Evolutionary conservation across 2,329 filamentous ascomycete genomes (phyloP), one percentile per base, ranked within the genome.

Genomic region (Penicillium crustosum): DNA sequence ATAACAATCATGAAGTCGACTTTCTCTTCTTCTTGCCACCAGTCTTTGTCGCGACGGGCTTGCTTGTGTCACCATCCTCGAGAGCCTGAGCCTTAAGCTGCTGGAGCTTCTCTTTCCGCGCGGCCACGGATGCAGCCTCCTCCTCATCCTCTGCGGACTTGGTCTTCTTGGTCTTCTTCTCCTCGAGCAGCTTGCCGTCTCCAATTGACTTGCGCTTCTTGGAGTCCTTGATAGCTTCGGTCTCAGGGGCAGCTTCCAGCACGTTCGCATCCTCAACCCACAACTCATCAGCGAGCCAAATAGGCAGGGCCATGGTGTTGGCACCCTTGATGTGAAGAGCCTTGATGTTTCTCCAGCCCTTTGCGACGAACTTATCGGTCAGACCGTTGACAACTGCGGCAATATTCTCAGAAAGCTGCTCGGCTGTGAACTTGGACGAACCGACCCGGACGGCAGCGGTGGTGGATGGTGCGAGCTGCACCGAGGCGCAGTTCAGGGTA

Each of bases 231-330:
- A 73, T 72, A 53, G 62, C 67, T 41, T 73, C 69, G 51, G 64
- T 67, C 42, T 70, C 72, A 48, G 70, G 70, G 15, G 73, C 69
- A 39, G 74, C 77, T 62, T 83, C 79, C 43, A 94, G 79, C 7
- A 96, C 86, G 70, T 91, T 87, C 60, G 86, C 83, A 59, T 88
- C 85, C 64, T 94, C 90, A 17, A 88, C 77, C 92, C 94, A 99
- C 63, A 99, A 82, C 81, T 97, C 92, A 66, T 92, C 89, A 5
- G 93, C 90, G 71, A 96, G 79, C 90, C 92, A 99, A 72, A 99
- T 87, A n/a, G 94, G 94, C 70, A 99, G 82, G 9, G 93, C 89
- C 60, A 88, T 89, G 5, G 93, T 96, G 70, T 90, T 87, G 29
- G 91, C 89, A 3, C 91, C 91, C 83, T 97, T 99, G 81, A 99